Percentiles rank a stretch among this genome's conserved stretches.
Evolutionary conservation across 495 filamentous ascomycete species (phyloP).

Genomic region (Polyplosphaeria fusca): DNA sequence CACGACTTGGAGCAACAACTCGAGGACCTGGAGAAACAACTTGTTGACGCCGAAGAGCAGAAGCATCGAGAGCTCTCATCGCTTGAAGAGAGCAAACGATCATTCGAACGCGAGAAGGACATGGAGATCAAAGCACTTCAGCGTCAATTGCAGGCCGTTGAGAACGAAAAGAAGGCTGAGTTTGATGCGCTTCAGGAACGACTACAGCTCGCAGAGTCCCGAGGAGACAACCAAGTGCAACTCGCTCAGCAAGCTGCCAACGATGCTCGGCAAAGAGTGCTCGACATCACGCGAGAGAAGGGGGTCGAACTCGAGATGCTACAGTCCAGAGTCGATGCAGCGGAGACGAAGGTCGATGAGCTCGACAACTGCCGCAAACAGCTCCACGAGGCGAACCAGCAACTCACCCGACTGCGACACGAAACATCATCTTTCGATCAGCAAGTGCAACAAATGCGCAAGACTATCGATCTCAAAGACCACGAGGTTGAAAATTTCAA

Average conservation of each 20-base stretch:
- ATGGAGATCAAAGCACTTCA: conserved; percentile 31
- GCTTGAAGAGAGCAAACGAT: conserved; percentile 23
- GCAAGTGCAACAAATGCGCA: conserved; percentile 26
- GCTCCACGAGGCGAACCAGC: conserved; percentile 18
- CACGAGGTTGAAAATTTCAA: conserved; percentile 4
- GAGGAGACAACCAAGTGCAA: conserved; percentile 37
- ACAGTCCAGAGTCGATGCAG: conserved; percentile 28
- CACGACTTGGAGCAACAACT: conserved; percentile 20
- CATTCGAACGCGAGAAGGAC: conserved; percentile 27
- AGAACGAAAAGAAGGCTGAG: conserved; percentile 27
- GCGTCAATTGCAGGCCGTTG: conserved; percentile 27
- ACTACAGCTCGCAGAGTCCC: conserved; percentile 32
- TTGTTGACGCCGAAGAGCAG: conserved; percentile 28
- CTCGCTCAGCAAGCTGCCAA: conserved; percentile 36
- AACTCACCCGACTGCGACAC: conserved; percentile 18
- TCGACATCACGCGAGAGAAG: conserved; percentile 32
- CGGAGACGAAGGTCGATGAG: conserved; percentile 29
- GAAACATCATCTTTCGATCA: conserved; percentile 22
- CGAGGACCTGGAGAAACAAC: conserved; percentile 24
- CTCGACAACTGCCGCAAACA: conserved; percentile 28
- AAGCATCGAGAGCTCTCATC: conserved; percentile 29
- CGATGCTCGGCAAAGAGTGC: conserved; percentile 33
- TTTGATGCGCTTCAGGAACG: conserved; percentile 32
- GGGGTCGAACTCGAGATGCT: conserved; percentile 32
- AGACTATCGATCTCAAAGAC: conserved; percentile 4